Base-by-base conservation (phyloP, 2,329 filamentous ascomycete species). In the Penicillium digitatum region DNA sequence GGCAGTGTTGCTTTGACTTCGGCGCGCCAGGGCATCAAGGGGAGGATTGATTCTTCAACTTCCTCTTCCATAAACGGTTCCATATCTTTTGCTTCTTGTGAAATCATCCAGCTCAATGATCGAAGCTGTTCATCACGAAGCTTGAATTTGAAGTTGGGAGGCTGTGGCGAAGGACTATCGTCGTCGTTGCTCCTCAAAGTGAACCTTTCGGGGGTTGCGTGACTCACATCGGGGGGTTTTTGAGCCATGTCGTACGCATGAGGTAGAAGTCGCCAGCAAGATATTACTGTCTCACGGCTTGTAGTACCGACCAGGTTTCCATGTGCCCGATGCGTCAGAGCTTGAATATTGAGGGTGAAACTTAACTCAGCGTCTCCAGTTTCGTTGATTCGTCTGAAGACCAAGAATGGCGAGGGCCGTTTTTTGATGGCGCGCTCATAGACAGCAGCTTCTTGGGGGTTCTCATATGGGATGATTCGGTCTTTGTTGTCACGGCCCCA, bases 51-150 rank as follows among this genome's bases (percentile, higher is more conserved):
- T 65, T 88, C 86, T 55, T 84, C 82, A 0, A 80, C 68, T 61
- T 85, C 84, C 58, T 81, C 75, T 55, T 85, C 75, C 1, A 71
- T 55, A 57, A 85, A 85, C 0, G 66, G 58, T 1, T 54, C 45
- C 6, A 68, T 66, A 3, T 66, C 54, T 11, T 71, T 67, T 1
- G 64, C 57, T 63, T 88, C 86, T 66, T 84, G 82, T 0, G 59
- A 18, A 10, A 75, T 64, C 83, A 86, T 87, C 85, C 85, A 88
- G 0, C 68, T 59, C 2, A 88, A 68, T 2, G 81, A 82, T 18
- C 76, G 74, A 5, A 76, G 66, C 58, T 88, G 85, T 31, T 83
- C 79, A 0, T 72, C 69, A 6, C 79, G 77, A 2, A 87, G 69
- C 59, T 55, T n/a, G 44, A 48, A 48, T 57, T 46, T 55, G 54